Percentiles rank a stretch among this genome's conserved stretches.
phyloP scores from a whole-genome alignment of 2,329 filamentous ascomycete genomes.

The Diaporthe citriasiana region DNA sequence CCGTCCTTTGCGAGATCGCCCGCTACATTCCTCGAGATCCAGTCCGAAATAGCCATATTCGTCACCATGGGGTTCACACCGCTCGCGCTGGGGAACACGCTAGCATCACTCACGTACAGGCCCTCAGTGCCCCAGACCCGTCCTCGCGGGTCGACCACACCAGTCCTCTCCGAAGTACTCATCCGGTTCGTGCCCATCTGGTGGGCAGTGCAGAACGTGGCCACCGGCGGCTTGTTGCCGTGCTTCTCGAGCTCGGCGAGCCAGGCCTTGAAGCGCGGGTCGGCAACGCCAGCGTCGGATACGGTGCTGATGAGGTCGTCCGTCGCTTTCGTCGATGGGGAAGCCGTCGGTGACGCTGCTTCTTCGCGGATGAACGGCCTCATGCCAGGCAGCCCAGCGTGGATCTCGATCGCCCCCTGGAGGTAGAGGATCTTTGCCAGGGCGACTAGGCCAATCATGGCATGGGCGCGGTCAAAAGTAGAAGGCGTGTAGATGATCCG shows the following conservation, averaged over 20 bases:
- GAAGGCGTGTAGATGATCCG: constrained; percentile 78
- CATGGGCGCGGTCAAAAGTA: constrained; percentile 77
- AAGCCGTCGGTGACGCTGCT: not conserved
- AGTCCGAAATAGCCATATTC: constrained; percentile 75
- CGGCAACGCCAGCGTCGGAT: constrained; percentile 63
- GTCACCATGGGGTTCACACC: constrained; percentile 86
- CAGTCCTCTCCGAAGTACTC: constrained; percentile 63
- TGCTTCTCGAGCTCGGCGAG: constrained; percentile 62
- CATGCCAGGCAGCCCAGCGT: constrained; percentile 71
- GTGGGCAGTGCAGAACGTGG: constrained; percentile 73
- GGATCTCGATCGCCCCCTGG: constrained; percentile 81
- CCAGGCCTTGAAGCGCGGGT: constrained; percentile 72
- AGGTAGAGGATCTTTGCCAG: constrained; percentile 82
- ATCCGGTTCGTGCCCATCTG: constrained; percentile 83
- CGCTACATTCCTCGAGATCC: constrained; percentile 68
- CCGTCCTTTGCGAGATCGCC: constrained; percentile 54
- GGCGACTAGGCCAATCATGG: constrained; percentile 77
- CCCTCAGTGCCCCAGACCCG: constrained; percentile 73
- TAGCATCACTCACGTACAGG: constrained; percentile 78
- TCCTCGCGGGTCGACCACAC: constrained; percentile 69
- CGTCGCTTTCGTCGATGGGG: not conserved
- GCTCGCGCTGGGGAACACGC: constrained; percentile 78
- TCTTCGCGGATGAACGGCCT: constrained; percentile 66
- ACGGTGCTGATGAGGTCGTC: constrained; percentile 22
- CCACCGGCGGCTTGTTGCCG: constrained; percentile 63